These are phyloP conservation scores for Boletus subparvulus DNA, from an alignment of 768 basidiomycete genomes.

Conservation along the genomic window DNA sequence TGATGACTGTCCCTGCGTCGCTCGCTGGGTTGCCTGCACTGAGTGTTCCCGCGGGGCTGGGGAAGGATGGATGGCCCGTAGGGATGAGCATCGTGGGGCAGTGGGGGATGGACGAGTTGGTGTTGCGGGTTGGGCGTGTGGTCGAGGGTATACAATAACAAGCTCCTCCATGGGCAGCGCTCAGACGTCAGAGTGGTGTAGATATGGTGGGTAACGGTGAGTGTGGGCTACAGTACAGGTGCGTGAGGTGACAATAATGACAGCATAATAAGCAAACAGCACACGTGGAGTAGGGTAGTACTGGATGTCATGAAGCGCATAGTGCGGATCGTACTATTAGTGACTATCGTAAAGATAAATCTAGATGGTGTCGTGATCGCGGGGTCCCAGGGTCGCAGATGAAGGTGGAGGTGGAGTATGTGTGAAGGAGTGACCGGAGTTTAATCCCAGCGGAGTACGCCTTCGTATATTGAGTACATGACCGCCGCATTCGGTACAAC, in stretches of 20 bases:
- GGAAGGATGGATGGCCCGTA: conserved; percentile 71
- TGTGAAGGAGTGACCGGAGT: neutral
- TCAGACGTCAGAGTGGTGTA: conserved; percentile 22
- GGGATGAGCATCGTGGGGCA: conserved; percentile 83
- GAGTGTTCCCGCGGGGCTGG: conserved; percentile 58
- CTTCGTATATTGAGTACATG: conserved; percentile 96
- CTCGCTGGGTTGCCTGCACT: conserved; percentile 86
- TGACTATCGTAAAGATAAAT: conserved; percentile 10
- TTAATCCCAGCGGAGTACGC: conserved; percentile 60
- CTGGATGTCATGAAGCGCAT: neutral
- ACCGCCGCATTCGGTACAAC: conserved; percentile 97
- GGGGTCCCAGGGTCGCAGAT: no score
- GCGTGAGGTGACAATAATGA: conserved; percentile 9
- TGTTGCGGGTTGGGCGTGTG: conserved; percentile 52
- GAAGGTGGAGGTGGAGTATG: neutral
- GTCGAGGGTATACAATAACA: conserved; percentile 35
- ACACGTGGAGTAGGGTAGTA: conserved; percentile 12
- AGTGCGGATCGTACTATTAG: conserved; percentile 12
- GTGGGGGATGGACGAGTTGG: conserved; percentile 74
- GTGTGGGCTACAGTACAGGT: conserved; percentile 22
- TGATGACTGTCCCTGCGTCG: conserved; percentile 89
- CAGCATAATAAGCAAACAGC: conserved; percentile 16
- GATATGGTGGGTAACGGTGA: conserved; percentile 22
- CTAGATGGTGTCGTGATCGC: conserved; percentile 7
- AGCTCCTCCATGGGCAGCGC: neutral